Evolutionary conservation across 2,329 filamentous ascomycete genomes (phyloP).

Genomic region (Pyricularia pennisetigena): DNA sequence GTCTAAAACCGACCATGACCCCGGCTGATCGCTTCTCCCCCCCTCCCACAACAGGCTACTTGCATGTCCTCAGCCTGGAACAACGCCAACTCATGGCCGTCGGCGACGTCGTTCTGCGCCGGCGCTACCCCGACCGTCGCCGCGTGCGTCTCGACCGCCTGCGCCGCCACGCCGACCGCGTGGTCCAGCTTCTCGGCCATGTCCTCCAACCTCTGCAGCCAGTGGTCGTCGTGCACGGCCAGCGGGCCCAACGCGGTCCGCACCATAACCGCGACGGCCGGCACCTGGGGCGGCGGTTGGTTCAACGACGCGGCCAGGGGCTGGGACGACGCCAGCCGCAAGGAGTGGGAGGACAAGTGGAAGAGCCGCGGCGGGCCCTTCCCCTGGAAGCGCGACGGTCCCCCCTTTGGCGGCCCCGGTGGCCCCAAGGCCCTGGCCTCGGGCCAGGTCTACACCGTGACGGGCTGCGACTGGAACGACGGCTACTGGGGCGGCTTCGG

Average conservation of each 20-base stretch:
- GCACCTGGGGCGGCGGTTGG: conserved; percentile 23
- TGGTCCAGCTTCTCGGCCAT: conserved; percentile 22
- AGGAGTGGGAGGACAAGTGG: conserved; percentile 14
- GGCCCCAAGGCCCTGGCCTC: conserved; percentile 20
- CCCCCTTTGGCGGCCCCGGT: conserved; percentile 2
- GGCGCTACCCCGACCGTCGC: conserved; percentile 14
- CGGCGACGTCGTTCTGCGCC: conserved; percentile 20
- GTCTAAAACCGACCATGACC: background rate
- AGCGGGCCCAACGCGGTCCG: conserved; percentile 27
- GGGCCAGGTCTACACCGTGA: conserved; percentile 28
- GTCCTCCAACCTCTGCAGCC: conserved; percentile 29
- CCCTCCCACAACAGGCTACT: conserved; percentile 21
- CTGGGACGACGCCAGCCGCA: conserved; percentile 10
- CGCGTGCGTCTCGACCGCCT: conserved; percentile 18
- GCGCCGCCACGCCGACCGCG: conserved; percentile 19
- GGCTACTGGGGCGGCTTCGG: conserved; percentile 26
- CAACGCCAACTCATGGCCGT: conserved; percentile 19
- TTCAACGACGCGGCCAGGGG: conserved; percentile 13
- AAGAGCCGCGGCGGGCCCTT: conserved; percentile 8
- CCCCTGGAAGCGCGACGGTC: conserved; percentile 6
- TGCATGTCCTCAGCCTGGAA: conserved; percentile 29
- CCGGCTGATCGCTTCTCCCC: background rate
- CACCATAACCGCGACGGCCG: conserved; percentile 25
- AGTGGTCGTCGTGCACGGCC: conserved; percentile 26
- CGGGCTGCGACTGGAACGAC: conserved; percentile 28